Percentiles rank a stretch among this genome's conserved stretches.
Evolutionary conservation across 441 rosid species (phyloP).

Genomic region (Populus trichocarpa): DNA sequence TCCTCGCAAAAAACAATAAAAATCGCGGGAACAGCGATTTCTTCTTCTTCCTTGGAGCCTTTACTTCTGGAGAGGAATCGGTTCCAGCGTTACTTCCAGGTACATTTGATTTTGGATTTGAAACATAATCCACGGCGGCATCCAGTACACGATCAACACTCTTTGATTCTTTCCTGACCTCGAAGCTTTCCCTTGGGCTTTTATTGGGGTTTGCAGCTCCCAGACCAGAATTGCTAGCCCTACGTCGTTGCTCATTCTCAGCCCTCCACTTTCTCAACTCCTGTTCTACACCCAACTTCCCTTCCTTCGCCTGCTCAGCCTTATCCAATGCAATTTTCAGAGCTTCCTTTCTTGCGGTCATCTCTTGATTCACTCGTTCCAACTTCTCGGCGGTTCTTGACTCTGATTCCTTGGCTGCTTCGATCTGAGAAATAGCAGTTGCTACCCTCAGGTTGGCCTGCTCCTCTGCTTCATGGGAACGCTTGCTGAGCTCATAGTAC

Average conservation of each 20-base stretch:
- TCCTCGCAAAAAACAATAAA: conserved; percentile 62
- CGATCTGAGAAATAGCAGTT: conserved; percentile 63
- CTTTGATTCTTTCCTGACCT: conserved; percentile 38
- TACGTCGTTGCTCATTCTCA: conserved; percentile 72
- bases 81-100: conserved; percentile 36
- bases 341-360: conserved; percentile 61
- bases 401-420: conserved; percentile 75
- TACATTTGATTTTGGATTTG: conserved; percentile 35
- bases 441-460: conserved; percentile 68
- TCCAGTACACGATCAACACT: conserved; percentile 23
- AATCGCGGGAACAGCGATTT: conserved; percentile 64
- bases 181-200: conserved; percentile 38
- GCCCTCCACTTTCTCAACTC: conserved; percentile 89
- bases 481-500: conserved; percentile 80
- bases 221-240: conserved; percentile 45
- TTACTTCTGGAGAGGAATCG: conserved; percentile 36
- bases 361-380: conserved; percentile 65
- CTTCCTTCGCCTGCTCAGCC: conserved; percentile 86
- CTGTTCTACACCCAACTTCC: conserved; percentile 78
- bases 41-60: conserved; percentile 66
- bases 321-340: conserved; percentile 61
- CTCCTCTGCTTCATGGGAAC: conserved; percentile 83
- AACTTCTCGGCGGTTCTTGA: conserved; percentile 47
- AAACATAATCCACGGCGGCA: conserved; percentile 12
- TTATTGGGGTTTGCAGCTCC: conserved; percentile 27